Evolutionary conservation across 2,329 filamentous ascomycete species (phyloP).

Genomic region (Madurella mycetomatis): DNA sequence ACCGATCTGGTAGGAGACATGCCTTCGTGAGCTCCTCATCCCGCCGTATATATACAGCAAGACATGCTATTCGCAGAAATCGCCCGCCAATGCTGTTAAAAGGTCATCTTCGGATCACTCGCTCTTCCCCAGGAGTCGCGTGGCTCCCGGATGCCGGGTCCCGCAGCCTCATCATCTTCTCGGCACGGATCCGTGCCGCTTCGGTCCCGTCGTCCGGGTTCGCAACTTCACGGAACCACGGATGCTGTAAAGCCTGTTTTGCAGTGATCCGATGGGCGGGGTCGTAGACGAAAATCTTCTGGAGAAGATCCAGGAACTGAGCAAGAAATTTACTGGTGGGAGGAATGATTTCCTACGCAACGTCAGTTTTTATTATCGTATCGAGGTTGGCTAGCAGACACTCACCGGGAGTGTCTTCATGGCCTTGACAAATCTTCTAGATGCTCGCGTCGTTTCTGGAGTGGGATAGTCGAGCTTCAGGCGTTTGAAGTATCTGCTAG

Average conservation of each 20-base stretch:
- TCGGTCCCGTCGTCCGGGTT: conserved; percentile 64
- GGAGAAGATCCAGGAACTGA: conserved; percentile 60
- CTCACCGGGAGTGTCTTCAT: conserved; percentile 64
- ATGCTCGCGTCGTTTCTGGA: conserved; percentile 59
- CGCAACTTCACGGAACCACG: conserved; percentile 63
- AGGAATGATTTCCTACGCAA: conserved; percentile 58
- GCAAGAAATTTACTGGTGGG: conserved; percentile 54
- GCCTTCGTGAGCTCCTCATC: conserved; percentile 9
- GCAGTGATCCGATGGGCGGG: conserved; percentile 62
- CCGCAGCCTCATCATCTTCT: conserved; percentile 40
- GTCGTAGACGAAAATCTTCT: conserved; percentile 66
- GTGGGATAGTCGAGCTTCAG: conserved; percentile 62
- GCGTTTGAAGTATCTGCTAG: conserved; percentile 61
- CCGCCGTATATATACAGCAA: conserved; percentile 5
- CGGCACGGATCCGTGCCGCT: conserved; percentile 58
- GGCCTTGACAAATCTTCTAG: conserved; percentile 63
- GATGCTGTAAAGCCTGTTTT: conserved; percentile 61
- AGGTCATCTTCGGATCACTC: conserved; percentile 11
- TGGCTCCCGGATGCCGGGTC: conserved; percentile 28
- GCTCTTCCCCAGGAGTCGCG: conserved; percentile 18
- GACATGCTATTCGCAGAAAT: conserved; percentile 8
- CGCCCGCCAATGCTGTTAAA: conserved; percentile 2
- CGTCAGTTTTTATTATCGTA: conserved; percentile 23
- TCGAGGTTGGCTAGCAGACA: conserved; percentile 6
- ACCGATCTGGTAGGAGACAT: conserved; percentile 15